A percentile compares a stretch with the other conserved stretches of the same genome.
Conservation (phyloP, 176 grass and related monocot species). For the Neostapfia colusana region DNA sequence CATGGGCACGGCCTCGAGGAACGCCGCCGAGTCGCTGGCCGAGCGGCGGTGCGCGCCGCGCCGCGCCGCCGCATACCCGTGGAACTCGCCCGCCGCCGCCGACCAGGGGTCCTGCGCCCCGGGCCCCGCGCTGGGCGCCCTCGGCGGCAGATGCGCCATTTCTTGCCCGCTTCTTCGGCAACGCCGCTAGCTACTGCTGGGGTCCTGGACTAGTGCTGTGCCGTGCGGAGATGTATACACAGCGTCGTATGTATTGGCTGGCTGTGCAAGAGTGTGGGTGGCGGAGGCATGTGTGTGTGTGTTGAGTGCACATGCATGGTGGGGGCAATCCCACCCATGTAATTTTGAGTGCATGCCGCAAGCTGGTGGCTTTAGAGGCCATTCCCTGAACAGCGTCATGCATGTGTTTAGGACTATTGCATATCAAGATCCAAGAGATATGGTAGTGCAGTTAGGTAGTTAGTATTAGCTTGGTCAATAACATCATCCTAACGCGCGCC, state of each 20-base stretch:
- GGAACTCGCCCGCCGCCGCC: slow-evolving; percentile 63
- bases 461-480: slow-evolving; percentile 13
- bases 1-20: slow-evolving; percentile 67
- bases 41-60: slow-evolving; percentile 75
- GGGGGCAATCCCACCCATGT: background rate
- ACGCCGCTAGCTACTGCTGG: background rate
- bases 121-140: slow-evolving; percentile 48
- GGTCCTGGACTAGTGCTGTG: background rate
- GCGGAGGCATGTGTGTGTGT: background rate
- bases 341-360: slow-evolving; percentile 13
- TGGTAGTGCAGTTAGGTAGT: slow-evolving; percentile 36
- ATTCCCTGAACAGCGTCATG: slow-evolving; percentile 34
- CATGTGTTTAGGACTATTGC: slow-evolving; percentile 42
- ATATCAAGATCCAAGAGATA: slow-evolving; percentile 45
- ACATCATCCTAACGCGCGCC: background rate
- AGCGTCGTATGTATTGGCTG: background rate
- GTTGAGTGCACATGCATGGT: slow-evolving; percentile 44
- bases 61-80: slow-evolving; percentile 64
- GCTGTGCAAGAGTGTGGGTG: background rate
- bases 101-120: slow-evolving; percentile 35
- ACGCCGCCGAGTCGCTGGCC: slow-evolving; percentile 81
- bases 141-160: slow-evolving; percentile 85
- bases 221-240: background rate
- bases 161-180: background rate
- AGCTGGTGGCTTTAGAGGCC: slow-evolving; percentile 24